Base-by-base conservation (phyloP, 2,329 filamentous ascomycete species). In the Aspergillus sp. region DNA sequence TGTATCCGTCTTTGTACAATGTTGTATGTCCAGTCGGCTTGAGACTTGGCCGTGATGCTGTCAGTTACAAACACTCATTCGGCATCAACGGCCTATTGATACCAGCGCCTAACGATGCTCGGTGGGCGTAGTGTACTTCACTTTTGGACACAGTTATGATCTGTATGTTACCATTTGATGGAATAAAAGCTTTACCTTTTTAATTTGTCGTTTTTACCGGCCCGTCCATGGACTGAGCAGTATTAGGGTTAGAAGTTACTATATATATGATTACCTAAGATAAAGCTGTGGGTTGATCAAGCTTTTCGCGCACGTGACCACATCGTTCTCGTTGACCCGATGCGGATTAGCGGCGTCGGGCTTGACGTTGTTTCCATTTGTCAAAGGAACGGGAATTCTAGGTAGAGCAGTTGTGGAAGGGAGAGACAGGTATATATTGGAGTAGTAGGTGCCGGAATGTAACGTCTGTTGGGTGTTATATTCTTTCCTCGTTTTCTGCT, bases 161-260 rank as follows among this genome's bases (percentile, higher is more conserved):
- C 19, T 62, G 61, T 64, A 64, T 62, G 61, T 58, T 62, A 64
- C 50, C 33, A 48, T 56, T 55, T 59, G 30, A 55, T 49, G 54
- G 50, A 59, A 59, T 57, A 59, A 60, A 61, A 61, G 27, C 27
- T 30, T 30, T 30, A 30, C 27, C 27, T 30, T 30, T 11, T 30
- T 30, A 11, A 30, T 30, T 30, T 3, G 9, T 30, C 27, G 27
- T 30, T 30, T 30, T 30, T 30, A 30, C 9, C 9, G 8, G 9
- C 3, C 9, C 8, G 27, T 30, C 27, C 9, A 34, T 13, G 34
- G 12, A 37, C 13, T 6, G 15, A 13, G 5, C 12, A 37, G 34
- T n/a, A 37, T 37, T 37, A 37, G 34, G 34, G 34, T 7, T 37
- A 37, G 12, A 7, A 13, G 17, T 39, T 15, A 12, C 51, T 13